Evolutionary conservation across 257 asterid species (phyloP).

Genomic region (Nicotiana paniculata): DNA sequence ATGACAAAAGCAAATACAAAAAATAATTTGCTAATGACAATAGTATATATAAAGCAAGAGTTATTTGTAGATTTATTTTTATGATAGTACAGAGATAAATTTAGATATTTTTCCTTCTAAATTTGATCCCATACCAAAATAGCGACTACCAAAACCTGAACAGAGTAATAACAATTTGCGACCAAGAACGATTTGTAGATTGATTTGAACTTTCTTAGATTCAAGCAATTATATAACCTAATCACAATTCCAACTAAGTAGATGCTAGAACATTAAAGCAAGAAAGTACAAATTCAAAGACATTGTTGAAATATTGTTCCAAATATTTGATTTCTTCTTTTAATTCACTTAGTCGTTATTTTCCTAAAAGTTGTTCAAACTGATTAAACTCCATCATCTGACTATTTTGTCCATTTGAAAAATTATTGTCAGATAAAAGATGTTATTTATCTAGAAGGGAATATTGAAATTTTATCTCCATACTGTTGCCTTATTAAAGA

Average conservation of each 20-base stretch:
- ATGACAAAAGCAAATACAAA: neutral
- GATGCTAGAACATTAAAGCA: neutral
- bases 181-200: too few relatives aligned
- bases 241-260: neutral
- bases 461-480: neutral
- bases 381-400: neutral
- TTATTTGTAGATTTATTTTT: too few relatives aligned
- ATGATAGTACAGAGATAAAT: too few relatives aligned
- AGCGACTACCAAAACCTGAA: too few relatives aligned
- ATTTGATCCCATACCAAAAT: too few relatives aligned
- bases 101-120: too few relatives aligned
- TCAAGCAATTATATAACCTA: slow-evolving; percentile 4
- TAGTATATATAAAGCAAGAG: too few relatives aligned
- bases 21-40: neutral
- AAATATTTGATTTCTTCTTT: neutral
- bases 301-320: neutral
- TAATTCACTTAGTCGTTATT: neutral
- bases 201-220: too few relatives aligned
- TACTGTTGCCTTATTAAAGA: neutral
- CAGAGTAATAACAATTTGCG: too few relatives aligned
- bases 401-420: neutral
- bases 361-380: neutral
- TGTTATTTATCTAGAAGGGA: neutral
- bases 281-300: neutral
- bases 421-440: neutral